Percentiles rank a stretch among this genome's conserved stretches.
Evolutionary conservation across 768 basidiomycete genomes (phyloP).

Genomic region (Trametes punicea): DNA sequence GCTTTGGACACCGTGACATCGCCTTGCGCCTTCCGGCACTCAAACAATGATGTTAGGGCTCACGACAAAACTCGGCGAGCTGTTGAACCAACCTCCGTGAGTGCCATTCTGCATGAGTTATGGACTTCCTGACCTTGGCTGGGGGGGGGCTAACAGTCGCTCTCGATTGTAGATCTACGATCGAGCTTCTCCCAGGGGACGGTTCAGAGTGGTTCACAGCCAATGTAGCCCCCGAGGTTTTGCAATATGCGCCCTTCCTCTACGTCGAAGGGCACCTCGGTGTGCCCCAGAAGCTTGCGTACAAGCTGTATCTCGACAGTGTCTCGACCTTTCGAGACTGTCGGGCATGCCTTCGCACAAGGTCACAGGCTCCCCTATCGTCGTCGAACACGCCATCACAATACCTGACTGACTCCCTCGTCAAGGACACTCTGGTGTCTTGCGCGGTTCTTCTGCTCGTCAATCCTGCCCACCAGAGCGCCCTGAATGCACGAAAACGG

Average conservation of each 20-base stretch:
- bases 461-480: slow-evolving; percentile 70
- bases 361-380: slow-evolving; percentile 15
- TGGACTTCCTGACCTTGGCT: neutral
- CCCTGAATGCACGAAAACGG: slow-evolving; percentile 57
- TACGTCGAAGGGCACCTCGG: slow-evolving; percentile 59
- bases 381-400: slow-evolving; percentile 7
- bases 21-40: neutral
- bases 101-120: neutral
- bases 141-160: too few relatives aligned
- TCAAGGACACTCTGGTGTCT: slow-evolving; percentile 25
- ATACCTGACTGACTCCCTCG: neutral
- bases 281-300: slow-evolving; percentile 56
- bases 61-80: neutral
- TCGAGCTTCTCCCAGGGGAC: slow-evolving; percentile 64
- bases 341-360: neutral
- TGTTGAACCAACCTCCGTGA: slow-evolving; percentile 17
- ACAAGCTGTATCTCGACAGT: slow-evolving; percentile 48
- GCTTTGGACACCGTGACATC: too few relatives aligned
- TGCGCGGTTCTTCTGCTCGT: slow-evolving; percentile 54
- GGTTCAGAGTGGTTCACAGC: slow-evolving; percentile 43
- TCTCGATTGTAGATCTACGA: slow-evolving; percentile 35
- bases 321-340: slow-evolving; percentile 27
- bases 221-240: slow-evolving; percentile 20
- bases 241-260: slow-evolving; percentile 48
- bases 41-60: neutral